A percentile compares a stretch with the other conserved stretches of the same genome.
Evolutionary conservation across 306 rosid genomes (phyloP).

Genomic region (Trifolium subterraneum): DNA sequence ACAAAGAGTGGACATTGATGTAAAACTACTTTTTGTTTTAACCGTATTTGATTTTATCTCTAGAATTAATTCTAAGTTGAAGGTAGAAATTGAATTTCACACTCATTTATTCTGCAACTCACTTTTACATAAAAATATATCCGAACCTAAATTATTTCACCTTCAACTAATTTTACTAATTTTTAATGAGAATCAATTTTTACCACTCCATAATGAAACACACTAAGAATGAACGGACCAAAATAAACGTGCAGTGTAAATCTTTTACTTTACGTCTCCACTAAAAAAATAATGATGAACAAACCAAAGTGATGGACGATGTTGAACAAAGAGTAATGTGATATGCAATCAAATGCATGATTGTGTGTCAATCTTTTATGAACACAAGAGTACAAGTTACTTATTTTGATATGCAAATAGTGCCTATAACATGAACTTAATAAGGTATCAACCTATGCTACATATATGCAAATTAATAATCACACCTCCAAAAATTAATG

Average conservation of each 20-base stretch:
- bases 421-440: conserved; percentile 2
- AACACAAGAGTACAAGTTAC: conserved; percentile 3
- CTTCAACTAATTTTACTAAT: too few species aligned
- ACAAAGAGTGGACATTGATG: too few species aligned
- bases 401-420: conserved; percentile 17
- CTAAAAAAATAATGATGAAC: conserved; percentile 29
- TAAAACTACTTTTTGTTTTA: too few species aligned
- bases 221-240: not conserved
- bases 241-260: not conserved
- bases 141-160: too few species aligned
- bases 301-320: not conserved
- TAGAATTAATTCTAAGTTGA: too few species aligned
- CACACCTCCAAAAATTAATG: not conserved
- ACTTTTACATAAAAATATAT: too few species aligned
- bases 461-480: not conserved
- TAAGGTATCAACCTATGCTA: conserved; percentile 24
- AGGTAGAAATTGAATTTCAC: too few species aligned
- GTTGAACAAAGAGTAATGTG: not conserved
- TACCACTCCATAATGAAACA: too few species aligned
- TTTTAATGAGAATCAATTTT: too few species aligned
- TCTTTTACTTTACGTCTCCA: conserved; percentile 28
- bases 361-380: not conserved
- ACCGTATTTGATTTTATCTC: too few species aligned
- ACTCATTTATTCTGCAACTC: too few species aligned
- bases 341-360: too few species aligned